Base-by-base conservation (phyloP, 176 grass and related monocot genomes). In the Triticum monococcum region DNA sequence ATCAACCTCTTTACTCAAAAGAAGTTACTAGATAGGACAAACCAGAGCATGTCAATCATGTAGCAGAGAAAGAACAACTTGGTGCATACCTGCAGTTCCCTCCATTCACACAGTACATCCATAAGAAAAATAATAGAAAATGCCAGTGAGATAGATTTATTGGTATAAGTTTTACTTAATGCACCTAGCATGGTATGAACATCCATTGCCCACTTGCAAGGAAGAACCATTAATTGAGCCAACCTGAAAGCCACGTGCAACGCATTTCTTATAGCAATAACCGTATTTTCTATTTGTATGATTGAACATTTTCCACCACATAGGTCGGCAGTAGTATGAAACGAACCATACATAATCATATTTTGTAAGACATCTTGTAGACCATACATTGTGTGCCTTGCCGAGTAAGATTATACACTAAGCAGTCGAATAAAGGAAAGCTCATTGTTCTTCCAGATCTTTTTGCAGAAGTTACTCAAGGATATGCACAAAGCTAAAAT, bases 51-150 rank as follows among this genome's bases (percentile, higher is more conserved):
- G 25, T 37, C 64, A 83, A 79, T 82, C 46, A 82, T 86, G 11
- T 22, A 46, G 32, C n/a, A 78, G 25, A 57, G 54, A 86, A 75
- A 24, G n/a, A 86, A 32, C 2, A 68, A 80, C 40, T 65, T 80
- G 56, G 83, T 12, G 67, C 26, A 20, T 64, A 32, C 56, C 54
- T 28, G 23, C 65, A 36, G 26, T 77, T 63, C 63, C 77, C 69
- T 81, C 70, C 62, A 50, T 82, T 86, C 77, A 86, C 83, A 81
- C 46, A 68, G 43, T 76, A 67, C 14, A 57, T 65, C n/a, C 75
- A 30, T 18, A 50, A 13, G 16, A 46, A 88, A 31, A 78, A 43
- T 18, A 30, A 65, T 7, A n/a, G 22, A n/a, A 22, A 59, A 38
- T 38, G 12, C 16, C 20, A 69, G n/a, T 31, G 70, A 65, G 59